Evolutionary conservation across 2,329 filamentous ascomycete species (phyloP), one percentile per base, ranked within the genome.

Genomic region (Cladophialophora psammophila): DNA sequence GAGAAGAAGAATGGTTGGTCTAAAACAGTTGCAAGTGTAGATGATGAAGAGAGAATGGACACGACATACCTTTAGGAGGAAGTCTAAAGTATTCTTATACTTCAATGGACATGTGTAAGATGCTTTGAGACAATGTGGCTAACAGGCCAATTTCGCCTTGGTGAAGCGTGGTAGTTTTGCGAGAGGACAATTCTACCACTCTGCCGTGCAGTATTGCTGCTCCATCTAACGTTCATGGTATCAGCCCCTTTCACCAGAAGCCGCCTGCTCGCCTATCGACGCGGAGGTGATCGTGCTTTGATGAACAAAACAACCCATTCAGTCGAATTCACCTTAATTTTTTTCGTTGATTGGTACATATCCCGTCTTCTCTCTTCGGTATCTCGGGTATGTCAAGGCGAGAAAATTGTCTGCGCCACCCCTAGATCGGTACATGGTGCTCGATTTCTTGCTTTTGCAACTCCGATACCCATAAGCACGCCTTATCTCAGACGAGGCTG

Each of bases 131-230:
- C 10, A 50, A 26, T 26, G 45, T 50, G 45, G 6, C 13, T 26
- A 26, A 9, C 2, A 20, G 6, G 58, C 31, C 38, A 42, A 38
- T 57, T 34, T 60, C n/a, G 36, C 56, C 45, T 56, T 13, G 48
- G 9, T 34, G 35, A 45, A 55, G 45, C 40, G 38, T 60, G 54
- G 55, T 52, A 59, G 42, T 34, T 34, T 59, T 36, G 54, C n/a
- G 36, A 20, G 3, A 20, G 55, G 50, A 34, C 40, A 58, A 36
- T 59, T 31, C 32, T n/a, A 32, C 38, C 45, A 32, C n/a, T n/a
- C 36, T 48, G 61, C 53, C n/a, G 18, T 18, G 38, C 9, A 34
- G 40, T 26, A 56, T 32, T 40, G 15, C 7, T 15, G 38, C 13
- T 18, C 26, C 18, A 13, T 42, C 18, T 8, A 12, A 8, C 34